Conservation (phyloP, 495 filamentous ascomycete genomes). For the Immersiella caudata region DNA sequence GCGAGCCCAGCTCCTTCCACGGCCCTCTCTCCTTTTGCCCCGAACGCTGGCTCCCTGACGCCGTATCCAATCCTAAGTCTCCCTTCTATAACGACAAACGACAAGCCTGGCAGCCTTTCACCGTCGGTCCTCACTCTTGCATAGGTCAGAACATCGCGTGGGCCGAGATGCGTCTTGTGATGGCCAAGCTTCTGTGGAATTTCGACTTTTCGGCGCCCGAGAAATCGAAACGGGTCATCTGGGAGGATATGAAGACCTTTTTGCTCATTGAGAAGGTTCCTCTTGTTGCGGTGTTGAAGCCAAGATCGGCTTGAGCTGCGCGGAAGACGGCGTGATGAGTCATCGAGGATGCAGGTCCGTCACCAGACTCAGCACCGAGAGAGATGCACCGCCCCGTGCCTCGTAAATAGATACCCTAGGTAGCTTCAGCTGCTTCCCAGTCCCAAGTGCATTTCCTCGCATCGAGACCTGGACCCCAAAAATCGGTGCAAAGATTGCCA, state of each 20-base stretch:
- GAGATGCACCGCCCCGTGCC: no score
- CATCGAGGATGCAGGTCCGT: no score
- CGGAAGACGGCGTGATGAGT: neutral
- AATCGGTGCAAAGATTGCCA: no score
- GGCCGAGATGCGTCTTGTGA: conserved; percentile 55
- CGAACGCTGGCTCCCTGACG: conserved; percentile 50
- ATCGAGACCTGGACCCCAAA: no score
- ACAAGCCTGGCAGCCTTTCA: conserved; percentile 43
- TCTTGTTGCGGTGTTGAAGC: conserved; percentile 24
- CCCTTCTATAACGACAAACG: conserved; percentile 34
- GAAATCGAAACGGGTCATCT: conserved; percentile 33
- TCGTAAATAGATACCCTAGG: no score
- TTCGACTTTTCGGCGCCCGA: conserved; percentile 52
- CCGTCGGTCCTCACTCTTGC: conserved; percentile 42
- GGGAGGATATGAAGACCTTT: conserved; percentile 48
- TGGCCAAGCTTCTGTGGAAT: conserved; percentile 55
- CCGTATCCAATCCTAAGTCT: conserved; percentile 22
- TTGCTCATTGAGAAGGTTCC: conserved; percentile 36
- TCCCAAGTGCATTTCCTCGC: no score
- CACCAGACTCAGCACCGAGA: no score
- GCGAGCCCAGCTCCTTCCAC: conserved; percentile 11
- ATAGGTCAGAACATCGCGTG: conserved; percentile 52
- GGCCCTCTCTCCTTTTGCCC: conserved; percentile 5
- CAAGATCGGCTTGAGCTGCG: conserved; percentile 8
- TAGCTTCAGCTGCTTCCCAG: no score